Evolutionary conservation across 306 rosid genomes (phyloP).

Genomic region (Quercus engelmannii): DNA sequence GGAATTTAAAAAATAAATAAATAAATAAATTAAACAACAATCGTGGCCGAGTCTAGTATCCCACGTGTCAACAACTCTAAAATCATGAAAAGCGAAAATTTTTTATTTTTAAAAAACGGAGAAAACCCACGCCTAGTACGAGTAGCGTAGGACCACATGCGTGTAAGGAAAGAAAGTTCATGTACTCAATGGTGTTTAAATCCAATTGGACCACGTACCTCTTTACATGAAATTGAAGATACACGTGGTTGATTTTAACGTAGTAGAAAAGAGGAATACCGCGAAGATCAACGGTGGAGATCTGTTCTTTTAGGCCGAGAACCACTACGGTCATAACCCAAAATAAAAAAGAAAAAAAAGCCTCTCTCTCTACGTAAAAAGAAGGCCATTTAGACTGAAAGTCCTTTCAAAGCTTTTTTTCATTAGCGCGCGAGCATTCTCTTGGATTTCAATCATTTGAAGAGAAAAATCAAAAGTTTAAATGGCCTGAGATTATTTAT

Average conservation of each 20-base stretch:
- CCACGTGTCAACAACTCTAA: slow-evolving; percentile 6
- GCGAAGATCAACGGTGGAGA: slow-evolving; percentile 14
- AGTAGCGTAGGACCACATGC: slow-evolving; percentile 24
- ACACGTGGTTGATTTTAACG: slow-evolving; percentile 28
- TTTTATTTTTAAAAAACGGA: neutral
- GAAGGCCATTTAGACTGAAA: neutral
- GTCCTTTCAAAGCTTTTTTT: slow-evolving; percentile 4
- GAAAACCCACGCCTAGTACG: neutral
- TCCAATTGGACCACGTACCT: slow-evolving; percentile 28
- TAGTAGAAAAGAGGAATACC: neutral
- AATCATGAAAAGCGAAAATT: neutral
- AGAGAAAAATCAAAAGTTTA: neutral
- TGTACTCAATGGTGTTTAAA: neutral
- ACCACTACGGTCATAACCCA: slow-evolving; percentile 3
- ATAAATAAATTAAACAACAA: neutral
- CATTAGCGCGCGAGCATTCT: slow-evolving; percentile 11
- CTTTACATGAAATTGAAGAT: neutral
- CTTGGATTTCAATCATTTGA: neutral
- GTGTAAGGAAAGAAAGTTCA: slow-evolving; percentile 33
- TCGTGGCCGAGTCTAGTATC: neutral
- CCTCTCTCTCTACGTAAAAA: neutral
- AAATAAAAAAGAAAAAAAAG: neutral
- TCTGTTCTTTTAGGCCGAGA: slow-evolving; percentile 6
- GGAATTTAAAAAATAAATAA: neutral
- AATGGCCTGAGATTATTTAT: neutral